phyloP scores from a whole-genome alignment of 129 eudicot genomes.

The Silybum marianum region DNA sequence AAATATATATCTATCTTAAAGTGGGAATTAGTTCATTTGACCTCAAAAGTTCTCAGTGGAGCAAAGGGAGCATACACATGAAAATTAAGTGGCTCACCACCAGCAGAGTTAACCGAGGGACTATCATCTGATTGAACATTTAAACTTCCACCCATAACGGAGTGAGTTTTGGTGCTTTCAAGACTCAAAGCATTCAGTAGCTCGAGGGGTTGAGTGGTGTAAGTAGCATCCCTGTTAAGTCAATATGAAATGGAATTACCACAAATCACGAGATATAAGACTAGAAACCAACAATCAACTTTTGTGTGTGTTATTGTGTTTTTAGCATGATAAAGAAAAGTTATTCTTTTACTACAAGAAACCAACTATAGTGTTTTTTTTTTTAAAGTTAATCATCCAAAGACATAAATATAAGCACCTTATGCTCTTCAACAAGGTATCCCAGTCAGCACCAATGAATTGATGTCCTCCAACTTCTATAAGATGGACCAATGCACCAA shows the following conservation, averaged over 20 bases:
- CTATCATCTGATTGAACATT: slow-evolving; percentile 36
- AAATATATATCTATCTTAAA: not conserved
- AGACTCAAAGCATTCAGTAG: slow-evolving; percentile 67
- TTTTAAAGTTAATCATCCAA: not conserved
- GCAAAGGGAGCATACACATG: not conserved
- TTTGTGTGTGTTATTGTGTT: not conserved
- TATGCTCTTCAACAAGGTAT: slow-evolving; percentile 86
- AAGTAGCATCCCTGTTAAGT: slow-evolving; percentile 76
- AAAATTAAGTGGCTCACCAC: slow-evolving; percentile 30
- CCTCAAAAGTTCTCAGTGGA: not conserved
- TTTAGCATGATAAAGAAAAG: not conserved
- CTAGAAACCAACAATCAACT: not conserved
- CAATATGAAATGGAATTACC: not conserved
- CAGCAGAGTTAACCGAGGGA: slow-evolving; percentile 18
- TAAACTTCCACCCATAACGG: slow-evolving; percentile 20
- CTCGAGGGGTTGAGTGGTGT: slow-evolving; percentile 92
- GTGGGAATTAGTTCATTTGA: not conserved
- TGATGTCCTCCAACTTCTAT: slow-evolving; percentile 95
- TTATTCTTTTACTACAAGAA: not conserved
- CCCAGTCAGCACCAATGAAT: slow-evolving; percentile 82
- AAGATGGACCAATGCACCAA: slow-evolving; percentile 93
- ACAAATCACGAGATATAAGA: not conserved
- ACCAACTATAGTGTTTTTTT: not conserved
- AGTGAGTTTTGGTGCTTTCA: slow-evolving; percentile 44
- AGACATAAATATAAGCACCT: slow-evolving; percentile 46